Evolutionary conservation across 2,329 filamentous ascomycete species (phyloP).

Genomic region (Alternaria arborescens): DNA sequence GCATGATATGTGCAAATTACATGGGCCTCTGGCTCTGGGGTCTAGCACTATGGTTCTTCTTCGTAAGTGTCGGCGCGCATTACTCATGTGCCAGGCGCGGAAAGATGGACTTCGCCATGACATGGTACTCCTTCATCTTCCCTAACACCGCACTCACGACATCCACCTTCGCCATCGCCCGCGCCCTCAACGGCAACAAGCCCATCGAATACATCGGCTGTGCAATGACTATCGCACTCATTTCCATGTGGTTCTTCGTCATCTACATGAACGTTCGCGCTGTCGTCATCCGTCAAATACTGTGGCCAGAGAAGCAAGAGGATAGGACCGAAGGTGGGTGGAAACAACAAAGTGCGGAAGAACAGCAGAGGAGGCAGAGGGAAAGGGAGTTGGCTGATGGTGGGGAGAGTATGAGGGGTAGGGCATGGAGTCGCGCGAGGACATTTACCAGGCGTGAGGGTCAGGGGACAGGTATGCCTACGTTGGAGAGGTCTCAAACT

Average conservation of each 20-base stretch:
- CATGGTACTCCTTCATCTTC: slow-evolving; percentile 85
- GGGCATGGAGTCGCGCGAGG: slow-evolving; percentile 31
- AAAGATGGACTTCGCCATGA: slow-evolving; percentile 80
- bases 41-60: slow-evolving; percentile 84
- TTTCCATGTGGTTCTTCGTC: slow-evolving; percentile 74
- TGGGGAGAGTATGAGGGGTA: slow-evolving; percentile 27
- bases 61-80: slow-evolving; percentile 79
- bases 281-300: slow-evolving; percentile 70
- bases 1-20: slow-evolving; percentile 67
- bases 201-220: slow-evolving; percentile 73
- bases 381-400: slow-evolving; percentile 26
- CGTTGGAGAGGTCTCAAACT: slow-evolving; percentile 17
- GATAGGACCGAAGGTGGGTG: slow-evolving; percentile 70
- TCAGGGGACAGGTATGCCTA: slow-evolving; percentile 2
- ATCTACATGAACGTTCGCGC: slow-evolving; percentile 75
- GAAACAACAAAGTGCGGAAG: slow-evolving; percentile 44
- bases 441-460: slow-evolving; percentile 31
- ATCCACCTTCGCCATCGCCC: slow-evolving; percentile 75
- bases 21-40: slow-evolving; percentile 82
- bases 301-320: slow-evolving; percentile 78
- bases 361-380: slow-evolving; percentile 33
- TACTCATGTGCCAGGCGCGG: slow-evolving; percentile 70
- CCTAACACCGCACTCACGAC: slow-evolving; percentile 79
- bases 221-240: slow-evolving; percentile 70
- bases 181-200: slow-evolving; percentile 56